A percentile compares a stretch with the other conserved stretches of the same genome.
Evolutionary conservation across 306 rosid species (phyloP).

Genomic region (Cicer arietinum): DNA sequence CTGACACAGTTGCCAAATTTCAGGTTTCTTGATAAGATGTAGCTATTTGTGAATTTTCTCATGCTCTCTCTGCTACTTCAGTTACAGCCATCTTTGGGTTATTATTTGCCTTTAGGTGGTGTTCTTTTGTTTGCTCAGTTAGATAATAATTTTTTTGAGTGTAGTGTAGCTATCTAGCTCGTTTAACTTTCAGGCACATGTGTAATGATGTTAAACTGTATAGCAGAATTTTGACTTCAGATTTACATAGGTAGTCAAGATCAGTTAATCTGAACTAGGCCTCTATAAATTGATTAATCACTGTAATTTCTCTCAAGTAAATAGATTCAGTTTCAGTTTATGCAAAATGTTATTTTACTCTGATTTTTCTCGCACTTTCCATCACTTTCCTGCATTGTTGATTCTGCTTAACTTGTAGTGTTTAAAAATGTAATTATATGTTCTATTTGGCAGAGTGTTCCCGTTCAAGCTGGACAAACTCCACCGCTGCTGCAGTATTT

Average conservation of each 20-base stretch:
- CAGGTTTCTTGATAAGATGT: conserved; percentile 63
- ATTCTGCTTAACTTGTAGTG: neutral
- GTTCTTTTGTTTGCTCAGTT: conserved; percentile 16
- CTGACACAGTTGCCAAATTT: conserved; percentile 98
- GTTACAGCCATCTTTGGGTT: conserved; percentile 16
- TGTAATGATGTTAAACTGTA: neutral
- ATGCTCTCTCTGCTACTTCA: conserved; percentile 20
- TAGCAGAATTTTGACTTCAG: neutral
- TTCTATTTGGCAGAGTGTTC: conserved; percentile 83
- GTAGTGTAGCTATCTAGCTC: neutral
- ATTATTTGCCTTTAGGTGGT: neutral
- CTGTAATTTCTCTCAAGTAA: conserved; percentile 17
- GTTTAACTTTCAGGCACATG: neutral
- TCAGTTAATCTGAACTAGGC: conserved; percentile 2
- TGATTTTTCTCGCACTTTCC: neutral
- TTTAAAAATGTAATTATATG: conserved; percentile 19
- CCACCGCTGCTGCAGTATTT: conserved; percentile 98
- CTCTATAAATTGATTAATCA: conserved; percentile 6
- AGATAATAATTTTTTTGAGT: neutral
- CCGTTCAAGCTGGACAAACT: conserved; percentile 98
- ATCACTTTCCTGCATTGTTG: conserved; percentile 1
- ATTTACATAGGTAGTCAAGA: conserved; percentile 1
- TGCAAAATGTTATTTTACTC: neutral
- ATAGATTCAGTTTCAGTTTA: conserved; percentile 12
- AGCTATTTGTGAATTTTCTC: conserved; percentile 13